Conservation (phyloP, 768 basidiomycete genomes). For the Strobilomyces dryophilus region DNA sequence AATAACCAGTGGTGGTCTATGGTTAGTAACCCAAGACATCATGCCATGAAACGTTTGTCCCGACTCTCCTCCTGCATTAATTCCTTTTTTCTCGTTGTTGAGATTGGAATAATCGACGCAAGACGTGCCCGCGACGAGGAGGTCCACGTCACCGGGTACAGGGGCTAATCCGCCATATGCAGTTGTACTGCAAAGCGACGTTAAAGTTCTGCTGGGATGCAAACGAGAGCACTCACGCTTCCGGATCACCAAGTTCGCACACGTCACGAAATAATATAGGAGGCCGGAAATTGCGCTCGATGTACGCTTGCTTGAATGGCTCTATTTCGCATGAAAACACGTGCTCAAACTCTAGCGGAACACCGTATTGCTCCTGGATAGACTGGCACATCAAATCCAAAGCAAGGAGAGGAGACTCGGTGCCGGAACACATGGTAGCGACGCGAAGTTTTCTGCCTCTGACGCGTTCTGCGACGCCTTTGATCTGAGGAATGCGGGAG, state of each 20-base stretch:
- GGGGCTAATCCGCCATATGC: constrained; percentile 84
- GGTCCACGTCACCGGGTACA: constrained; percentile 88
- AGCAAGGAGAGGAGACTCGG: constrained; percentile 90
- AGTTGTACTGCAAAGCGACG: constrained; percentile 57
- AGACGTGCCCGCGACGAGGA: constrained; percentile 90
- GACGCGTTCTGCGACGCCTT: constrained; percentile 60
- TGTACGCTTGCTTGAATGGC: constrained; percentile 96
- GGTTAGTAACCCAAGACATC: constrained; percentile 86
- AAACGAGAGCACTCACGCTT: constrained; percentile 55
- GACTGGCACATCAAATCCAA: constrained; percentile 78
- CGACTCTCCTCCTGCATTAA: constrained; percentile 88
- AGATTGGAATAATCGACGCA: constrained; percentile 98
- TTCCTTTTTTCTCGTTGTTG: constrained; percentile 88
- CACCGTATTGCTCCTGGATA: constrained; percentile 60
- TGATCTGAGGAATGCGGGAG: constrained; percentile 58
- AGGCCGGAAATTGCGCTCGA: constrained; percentile 93
- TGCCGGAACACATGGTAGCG: constrained; percentile 97
- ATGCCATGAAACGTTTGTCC: constrained; percentile 93
- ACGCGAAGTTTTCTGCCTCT: constrained; percentile 83
- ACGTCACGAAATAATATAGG: constrained; percentile 93
- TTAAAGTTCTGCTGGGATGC: background rate
- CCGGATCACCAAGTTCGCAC: constrained; percentile 73
- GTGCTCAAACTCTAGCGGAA: constrained; percentile 75
- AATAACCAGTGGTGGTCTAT: constrained; percentile 88
- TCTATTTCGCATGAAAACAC: constrained; percentile 97